Evolutionary conservation across 345 rosid genomes (phyloP).

Genomic region (Syzygium jambos): DNA sequence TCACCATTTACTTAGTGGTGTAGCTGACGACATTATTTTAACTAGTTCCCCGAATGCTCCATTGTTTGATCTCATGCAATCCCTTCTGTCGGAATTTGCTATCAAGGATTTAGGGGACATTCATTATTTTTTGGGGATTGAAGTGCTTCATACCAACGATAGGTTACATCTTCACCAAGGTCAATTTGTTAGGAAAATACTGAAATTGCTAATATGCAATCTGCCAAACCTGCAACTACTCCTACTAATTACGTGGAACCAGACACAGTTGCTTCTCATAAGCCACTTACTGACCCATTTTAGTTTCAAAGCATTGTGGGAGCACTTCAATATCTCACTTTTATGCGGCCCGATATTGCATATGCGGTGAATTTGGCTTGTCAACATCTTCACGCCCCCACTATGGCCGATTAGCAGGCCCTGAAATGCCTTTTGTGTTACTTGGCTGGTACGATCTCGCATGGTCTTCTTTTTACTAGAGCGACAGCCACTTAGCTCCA

Average conservation of each 20-base stretch:
- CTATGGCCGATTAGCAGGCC: not conserved
- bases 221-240: not conserved
- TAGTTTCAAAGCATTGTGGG: not conserved
- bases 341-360: not conserved
- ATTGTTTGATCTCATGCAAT: not conserved
- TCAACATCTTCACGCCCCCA: not conserved
- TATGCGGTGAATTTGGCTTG: not conserved
- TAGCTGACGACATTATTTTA: not conserved
- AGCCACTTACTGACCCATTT: not conserved
- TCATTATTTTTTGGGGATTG: not conserved
- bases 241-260: not conserved
- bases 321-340: not conserved
- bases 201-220: not conserved
- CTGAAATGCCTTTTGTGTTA: not conserved
- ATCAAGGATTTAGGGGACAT: not conserved
- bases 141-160: not conserved
- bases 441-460: not conserved
- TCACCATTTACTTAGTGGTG: not conserved
- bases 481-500: not conserved
- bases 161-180: not conserved
- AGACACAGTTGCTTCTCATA: not conserved
- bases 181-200: not conserved
- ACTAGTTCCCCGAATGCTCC: not conserved
- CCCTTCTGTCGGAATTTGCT: not conserved
- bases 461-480: not conserved